Evolutionary conservation across 306 rosid genomes (phyloP), one percentile per base, ranked within the genome.

Genomic region (Quercus robur): DNA sequence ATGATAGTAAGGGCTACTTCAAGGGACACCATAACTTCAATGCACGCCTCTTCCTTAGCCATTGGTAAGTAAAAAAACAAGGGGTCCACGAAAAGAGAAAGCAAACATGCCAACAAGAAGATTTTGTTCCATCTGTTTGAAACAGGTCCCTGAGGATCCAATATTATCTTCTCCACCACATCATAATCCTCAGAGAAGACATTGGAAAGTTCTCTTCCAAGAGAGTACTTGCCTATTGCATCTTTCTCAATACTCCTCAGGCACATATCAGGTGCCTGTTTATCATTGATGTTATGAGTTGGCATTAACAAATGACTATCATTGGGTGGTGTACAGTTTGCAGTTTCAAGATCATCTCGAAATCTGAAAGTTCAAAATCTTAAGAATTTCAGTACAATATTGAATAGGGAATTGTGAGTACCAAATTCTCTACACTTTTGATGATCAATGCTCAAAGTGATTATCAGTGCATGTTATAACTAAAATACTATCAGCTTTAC

Each of bases 141-240:
- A 59, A 54, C 78, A 5, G 82, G 44, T 6, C 93, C 93, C 59
- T 90, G 81, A 2, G 93, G 93, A 71, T 90, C 93, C 69, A 87
- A 77, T 81, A 87, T 52, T 71, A 85, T 35, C 64, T 85, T 82
- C 71, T 90, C 79, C 54, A 71, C 76, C 51, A 81, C 71, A 68
- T 90, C 88, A 82, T 85, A 87, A 74, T 90, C 93, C 85, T 90
- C 91, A 38, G 91, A 90, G 55, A 90, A 90, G 14, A 90, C 93
- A 61, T 90, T 86, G 3, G 91, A 85, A 56, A 90, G 88, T 44
- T 63, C 91, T 80, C 80, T 82, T 77, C 44, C 78, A 17, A 54
- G 51, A 21, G 25, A 19, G 21, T 55, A 55, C 71, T 71, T 75
- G 51, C 75, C 28, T 81, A 19, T 85, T 23, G 71, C 67, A 56